These are phyloP conservation scores for Dissophora ornata DNA, from an alignment of 192 early-diverging fungal genomes.

Conservation along the genomic window DNA sequence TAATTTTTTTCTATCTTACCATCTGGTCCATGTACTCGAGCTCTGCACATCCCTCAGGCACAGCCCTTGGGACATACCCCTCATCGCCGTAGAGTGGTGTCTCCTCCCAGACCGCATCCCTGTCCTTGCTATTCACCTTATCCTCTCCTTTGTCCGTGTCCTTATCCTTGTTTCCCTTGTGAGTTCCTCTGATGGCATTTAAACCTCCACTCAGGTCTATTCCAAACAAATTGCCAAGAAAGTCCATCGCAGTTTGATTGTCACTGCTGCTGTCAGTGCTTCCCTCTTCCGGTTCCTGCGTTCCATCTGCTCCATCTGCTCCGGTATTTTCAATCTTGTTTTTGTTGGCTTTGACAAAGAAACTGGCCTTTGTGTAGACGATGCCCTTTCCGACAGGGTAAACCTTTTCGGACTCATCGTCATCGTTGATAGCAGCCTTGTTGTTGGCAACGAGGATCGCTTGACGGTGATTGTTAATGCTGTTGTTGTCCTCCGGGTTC, in stretches of 20 bases:
- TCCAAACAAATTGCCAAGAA: constrained; percentile 8
- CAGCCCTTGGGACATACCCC: constrained; percentile 4
- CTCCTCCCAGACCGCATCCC: neutral
- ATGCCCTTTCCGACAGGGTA: constrained; percentile 31
- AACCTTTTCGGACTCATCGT: neutral
- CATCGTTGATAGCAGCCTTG: neutral
- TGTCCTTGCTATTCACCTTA: too few relatives aligned
- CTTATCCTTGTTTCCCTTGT: neutral
- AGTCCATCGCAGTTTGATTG: neutral
- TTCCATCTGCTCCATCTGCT: too few relatives aligned
- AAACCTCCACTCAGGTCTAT: too few relatives aligned
- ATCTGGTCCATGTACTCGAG: constrained; percentile 24
- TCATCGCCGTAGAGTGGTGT: constrained; percentile 24
- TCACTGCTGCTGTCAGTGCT: neutral
- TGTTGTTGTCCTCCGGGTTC: too few relatives aligned
- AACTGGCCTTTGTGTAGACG: constrained; percentile 19
- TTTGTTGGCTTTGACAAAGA: constrained; percentile 1
- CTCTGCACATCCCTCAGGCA: constrained; percentile 4
- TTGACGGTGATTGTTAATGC: too few relatives aligned
- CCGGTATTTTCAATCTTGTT: neutral
- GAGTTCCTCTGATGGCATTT: neutral
- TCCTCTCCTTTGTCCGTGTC: neutral
- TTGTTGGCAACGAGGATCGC: too few relatives aligned
- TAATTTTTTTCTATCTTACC: too few relatives aligned
- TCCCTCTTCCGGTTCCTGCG: too few relatives aligned